Evolutionary conservation across 345 rosid species (phyloP).

Genomic region (Arabidopsis arenosa): DNA sequence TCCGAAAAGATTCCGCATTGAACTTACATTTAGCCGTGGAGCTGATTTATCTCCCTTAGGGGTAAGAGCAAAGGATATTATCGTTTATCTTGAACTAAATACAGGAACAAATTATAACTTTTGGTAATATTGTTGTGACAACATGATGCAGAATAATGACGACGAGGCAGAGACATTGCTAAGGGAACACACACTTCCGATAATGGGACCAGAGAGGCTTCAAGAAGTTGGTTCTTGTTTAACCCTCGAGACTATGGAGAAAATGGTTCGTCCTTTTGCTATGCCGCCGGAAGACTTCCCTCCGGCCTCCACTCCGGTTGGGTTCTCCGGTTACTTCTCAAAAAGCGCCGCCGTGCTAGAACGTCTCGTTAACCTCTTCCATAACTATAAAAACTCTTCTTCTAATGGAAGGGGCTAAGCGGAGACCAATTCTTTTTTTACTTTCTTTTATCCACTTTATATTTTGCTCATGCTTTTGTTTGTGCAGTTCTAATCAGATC

Average conservation of each 20-base stretch:
- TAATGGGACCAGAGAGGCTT: constrained; percentile 98
- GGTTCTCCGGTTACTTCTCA: constrained; percentile 94
- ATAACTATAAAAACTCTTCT: constrained; percentile 65
- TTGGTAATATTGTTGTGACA: background rate
- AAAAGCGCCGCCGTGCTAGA: constrained; percentile 94
- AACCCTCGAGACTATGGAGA: constrained; percentile 93
- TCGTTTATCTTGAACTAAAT: background rate
- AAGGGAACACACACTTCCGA: constrained; percentile 96
- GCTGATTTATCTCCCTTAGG: constrained; percentile 96
- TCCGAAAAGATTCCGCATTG: constrained; percentile 88
- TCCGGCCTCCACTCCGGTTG: constrained; percentile 86
- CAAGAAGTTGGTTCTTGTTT: constrained; percentile 90
- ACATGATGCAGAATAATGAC: constrained; percentile 55
- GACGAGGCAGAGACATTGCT: constrained; percentile 75
- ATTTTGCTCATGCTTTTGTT: background rate
- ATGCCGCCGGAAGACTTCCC: constrained; percentile 99
- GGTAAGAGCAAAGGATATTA: constrained; percentile 50
- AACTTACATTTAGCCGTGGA: constrained; percentile 95
- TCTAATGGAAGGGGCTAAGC: constrained; percentile 42
- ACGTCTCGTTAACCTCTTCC: constrained; percentile 80
- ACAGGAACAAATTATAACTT: background rate
- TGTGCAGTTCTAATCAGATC: background rate
- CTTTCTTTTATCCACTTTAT: background rate
- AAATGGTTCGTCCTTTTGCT: constrained; percentile 87
- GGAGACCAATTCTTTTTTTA: background rate